Conservation (phyloP, 345 rosid genomes). For the Capsella bursapastoris region DNA sequence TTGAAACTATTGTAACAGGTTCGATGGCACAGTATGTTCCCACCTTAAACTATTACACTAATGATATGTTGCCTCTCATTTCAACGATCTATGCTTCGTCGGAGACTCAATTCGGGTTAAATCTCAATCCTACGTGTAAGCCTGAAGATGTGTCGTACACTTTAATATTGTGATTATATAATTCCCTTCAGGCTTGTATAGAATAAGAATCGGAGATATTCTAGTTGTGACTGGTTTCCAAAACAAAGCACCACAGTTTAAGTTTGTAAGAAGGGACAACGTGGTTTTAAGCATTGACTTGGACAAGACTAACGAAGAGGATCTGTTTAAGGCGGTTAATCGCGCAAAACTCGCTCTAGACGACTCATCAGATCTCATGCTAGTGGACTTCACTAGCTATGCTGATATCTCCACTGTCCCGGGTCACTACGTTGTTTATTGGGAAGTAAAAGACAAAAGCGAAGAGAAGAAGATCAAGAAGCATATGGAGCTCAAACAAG, state of each 20-base stretch:
- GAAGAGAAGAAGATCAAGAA: slow-evolving; percentile 1
- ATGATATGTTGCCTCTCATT: slow-evolving; percentile 63
- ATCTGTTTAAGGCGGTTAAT: slow-evolving; percentile 69
- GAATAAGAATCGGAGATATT: slow-evolving; percentile 80
- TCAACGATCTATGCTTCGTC: slow-evolving; percentile 85
- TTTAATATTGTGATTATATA: slow-evolving; percentile 37
- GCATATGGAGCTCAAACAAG: slow-evolving; percentile 1
- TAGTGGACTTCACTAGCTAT: slow-evolving; percentile 70
- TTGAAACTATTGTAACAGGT: slow-evolving; percentile 80
- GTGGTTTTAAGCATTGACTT: slow-evolving; percentile 73
- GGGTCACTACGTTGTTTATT: slow-evolving; percentile 76
- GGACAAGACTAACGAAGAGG: slow-evolving; percentile 82
- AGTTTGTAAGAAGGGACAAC: slow-evolving; percentile 66
- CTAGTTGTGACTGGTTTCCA: slow-evolving; percentile 68
- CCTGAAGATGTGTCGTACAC: slow-evolving; percentile 82
- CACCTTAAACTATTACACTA: slow-evolving; percentile 66
- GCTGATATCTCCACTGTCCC: slow-evolving; percentile 66
- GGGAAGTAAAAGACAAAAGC: slow-evolving; percentile 54
- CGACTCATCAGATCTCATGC: slow-evolving; percentile 62
- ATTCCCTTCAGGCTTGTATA: slow-evolving; percentile 55
- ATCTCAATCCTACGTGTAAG: slow-evolving; percentile 62
- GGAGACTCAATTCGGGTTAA: slow-evolving; percentile 73
- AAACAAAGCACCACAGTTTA: slow-evolving; percentile 74
- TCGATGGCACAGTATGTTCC: slow-evolving; percentile 87
- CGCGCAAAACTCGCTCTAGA: slow-evolving; percentile 54